Evolutionary conservation across 768 basidiomycete species (phyloP).

Genomic region (Phlegmacium glaucopus): DNA sequence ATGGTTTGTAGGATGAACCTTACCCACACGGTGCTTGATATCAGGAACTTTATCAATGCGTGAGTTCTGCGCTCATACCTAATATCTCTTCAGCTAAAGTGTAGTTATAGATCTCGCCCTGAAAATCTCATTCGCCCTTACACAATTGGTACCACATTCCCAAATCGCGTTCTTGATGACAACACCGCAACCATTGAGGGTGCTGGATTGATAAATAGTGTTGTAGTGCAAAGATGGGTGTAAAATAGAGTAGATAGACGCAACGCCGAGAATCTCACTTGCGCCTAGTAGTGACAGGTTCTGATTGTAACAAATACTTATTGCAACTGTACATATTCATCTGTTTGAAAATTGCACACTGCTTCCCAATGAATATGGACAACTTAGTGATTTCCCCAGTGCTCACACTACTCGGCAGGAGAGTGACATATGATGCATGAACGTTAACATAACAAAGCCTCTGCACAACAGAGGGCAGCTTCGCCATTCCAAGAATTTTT

Average conservation of each 20-base stretch:
- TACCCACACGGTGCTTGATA: conserved; percentile 82
- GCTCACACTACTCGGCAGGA: no score
- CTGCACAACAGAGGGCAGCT: no score
- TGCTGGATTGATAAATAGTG: conserved; percentile 75
- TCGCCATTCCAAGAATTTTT: no score
- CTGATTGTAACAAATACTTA: no score
- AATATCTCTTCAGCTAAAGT: neutral
- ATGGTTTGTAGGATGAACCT: conserved; percentile 87
- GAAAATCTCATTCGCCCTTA: conserved; percentile 62
- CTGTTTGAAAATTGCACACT: no score
- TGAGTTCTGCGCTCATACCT: conserved; percentile 37
- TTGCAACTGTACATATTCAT: no score
- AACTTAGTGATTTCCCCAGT: no score
- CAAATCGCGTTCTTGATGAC: conserved; percentile 69
- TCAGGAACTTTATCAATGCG: conserved; percentile 89
- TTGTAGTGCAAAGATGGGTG: conserved; percentile 80
- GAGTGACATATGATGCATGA: no score
- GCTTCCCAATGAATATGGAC: no score
- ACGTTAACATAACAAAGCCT: no score
- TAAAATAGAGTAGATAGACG: neutral
- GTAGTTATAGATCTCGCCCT: conserved; percentile 56
- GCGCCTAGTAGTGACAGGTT: no score
- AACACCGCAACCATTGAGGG: conserved; percentile 61
- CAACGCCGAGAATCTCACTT: neutral
- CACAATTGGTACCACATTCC: conserved; percentile 87